Percentiles rank a stretch among this genome's conserved stretches.
These are phyloP conservation scores for Acer saccharum DNA, from an alignment of 345 rosid genomes.

Conservation along the genomic window DNA sequence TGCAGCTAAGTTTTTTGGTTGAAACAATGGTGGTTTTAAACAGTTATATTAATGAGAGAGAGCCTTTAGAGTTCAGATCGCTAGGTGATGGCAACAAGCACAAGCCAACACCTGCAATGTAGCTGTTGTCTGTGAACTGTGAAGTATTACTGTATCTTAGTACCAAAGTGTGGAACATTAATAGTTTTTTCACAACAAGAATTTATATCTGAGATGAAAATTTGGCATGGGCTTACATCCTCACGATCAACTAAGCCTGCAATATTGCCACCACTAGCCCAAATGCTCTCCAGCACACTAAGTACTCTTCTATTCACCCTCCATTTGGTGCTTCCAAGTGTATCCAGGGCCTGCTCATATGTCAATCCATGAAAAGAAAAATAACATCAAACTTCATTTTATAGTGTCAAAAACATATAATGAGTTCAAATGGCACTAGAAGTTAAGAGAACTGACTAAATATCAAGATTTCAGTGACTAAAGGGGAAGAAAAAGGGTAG, in stretches of 20 bases:
- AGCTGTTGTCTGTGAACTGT: neutral
- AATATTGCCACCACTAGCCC: constrained; percentile 87
- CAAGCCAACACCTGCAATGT: neutral
- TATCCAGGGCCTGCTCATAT: constrained; percentile 79
- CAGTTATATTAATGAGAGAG: neutral
- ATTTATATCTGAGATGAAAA: constrained; percentile 1
- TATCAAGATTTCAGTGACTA: neutral
- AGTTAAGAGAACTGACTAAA: neutral
- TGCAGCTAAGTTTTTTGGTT: neutral
- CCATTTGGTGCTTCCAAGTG: constrained; percentile 96
- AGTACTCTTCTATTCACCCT: constrained; percentile 78
- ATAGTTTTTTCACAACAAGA: constrained; percentile 10
- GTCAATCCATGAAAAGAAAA: neutral
- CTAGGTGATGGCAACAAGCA: neutral
- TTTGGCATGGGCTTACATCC: constrained; percentile 64
- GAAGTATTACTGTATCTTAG: neutral
- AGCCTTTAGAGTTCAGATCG: neutral
- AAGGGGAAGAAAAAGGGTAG: neutral
- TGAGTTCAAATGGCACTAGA: constrained; percentile 9
- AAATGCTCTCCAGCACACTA: constrained; percentile 75
- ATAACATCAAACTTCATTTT: constrained; percentile 9
- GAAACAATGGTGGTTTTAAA: constrained; percentile 2
- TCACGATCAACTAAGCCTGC: constrained; percentile 86
- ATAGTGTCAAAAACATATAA: neutral
- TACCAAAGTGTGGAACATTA: constrained; percentile 1